phyloP scores from a whole-genome alignment of 2,329 filamentous ascomycete genomes.

The Cryphonectria radicalis region DNA sequence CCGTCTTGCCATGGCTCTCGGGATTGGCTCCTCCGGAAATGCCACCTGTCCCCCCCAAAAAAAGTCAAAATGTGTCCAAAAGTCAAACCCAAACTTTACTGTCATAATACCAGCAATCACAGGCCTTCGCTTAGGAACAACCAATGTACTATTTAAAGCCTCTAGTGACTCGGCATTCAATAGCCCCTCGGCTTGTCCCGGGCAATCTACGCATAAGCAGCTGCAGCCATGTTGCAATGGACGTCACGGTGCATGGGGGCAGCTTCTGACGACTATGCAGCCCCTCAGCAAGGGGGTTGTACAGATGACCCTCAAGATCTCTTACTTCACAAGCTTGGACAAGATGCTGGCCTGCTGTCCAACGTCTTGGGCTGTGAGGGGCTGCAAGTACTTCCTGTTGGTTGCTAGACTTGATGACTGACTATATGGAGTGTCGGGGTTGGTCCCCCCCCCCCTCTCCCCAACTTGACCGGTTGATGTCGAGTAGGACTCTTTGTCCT shows the following conservation, averaged over 20 bases:
- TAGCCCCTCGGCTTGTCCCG: background rate
- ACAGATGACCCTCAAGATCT: background rate
- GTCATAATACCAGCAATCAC: background rate
- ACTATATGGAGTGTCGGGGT: too few species aligned
- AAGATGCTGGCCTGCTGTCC: background rate
- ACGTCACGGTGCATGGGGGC: background rate
- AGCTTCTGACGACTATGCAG: background rate
- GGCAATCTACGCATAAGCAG: background rate
- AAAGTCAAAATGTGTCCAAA: background rate
- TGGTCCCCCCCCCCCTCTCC: too few species aligned
- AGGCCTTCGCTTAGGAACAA: background rate
- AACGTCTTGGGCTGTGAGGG: background rate
- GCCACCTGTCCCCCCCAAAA: background rate
- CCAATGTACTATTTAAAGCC: background rate
- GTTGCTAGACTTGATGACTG: too few species aligned
- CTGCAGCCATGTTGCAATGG: background rate
- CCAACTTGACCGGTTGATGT: too few species aligned
- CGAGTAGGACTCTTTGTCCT: too few species aligned
- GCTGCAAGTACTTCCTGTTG: background rate
- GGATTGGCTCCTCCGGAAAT: constrained; percentile 9
- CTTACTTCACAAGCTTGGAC: background rate
- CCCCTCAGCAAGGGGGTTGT: background rate
- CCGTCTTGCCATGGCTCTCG: background rate
- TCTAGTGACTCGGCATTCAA: background rate
- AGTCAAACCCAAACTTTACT: background rate